Percentiles rank a stretch among this genome's conserved stretches.
These are phyloP conservation scores for Cystofilobasidium macerans DNA, from an alignment of 768 basidiomycete species.

Conservation along the genomic window DNA sequence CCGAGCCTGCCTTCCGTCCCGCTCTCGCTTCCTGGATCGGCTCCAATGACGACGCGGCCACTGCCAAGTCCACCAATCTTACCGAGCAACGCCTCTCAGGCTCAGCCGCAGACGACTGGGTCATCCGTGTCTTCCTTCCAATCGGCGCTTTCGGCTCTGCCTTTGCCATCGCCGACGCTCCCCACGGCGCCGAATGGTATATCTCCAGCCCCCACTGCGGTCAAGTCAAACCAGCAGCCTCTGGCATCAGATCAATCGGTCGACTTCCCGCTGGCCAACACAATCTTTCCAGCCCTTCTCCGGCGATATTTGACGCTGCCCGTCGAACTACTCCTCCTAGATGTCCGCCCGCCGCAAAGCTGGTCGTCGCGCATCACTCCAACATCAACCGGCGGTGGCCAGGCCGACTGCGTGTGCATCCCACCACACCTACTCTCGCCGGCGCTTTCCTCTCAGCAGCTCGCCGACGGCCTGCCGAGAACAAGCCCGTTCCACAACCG, in stretches of 20 bases:
- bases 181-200: no score
- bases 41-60: not conserved
- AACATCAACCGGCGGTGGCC: not conserved
- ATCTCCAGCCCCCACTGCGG: no score
- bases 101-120: not conserved
- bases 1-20: constrained; percentile 7
- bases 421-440: not conserved
- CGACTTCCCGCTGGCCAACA: constrained; percentile 51
- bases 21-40: constrained; percentile 2
- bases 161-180: no score
- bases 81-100: not conserved
- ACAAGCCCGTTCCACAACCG: constrained; percentile 67
- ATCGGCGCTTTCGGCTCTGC: not conserved
- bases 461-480: constrained; percentile 47
- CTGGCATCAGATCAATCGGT: not conserved
- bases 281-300: constrained; percentile 52
- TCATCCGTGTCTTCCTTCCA: not conserved
- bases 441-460: not conserved
- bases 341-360: constrained; percentile 46
- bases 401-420: not conserved
- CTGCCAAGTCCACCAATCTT: not conserved
- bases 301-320: constrained; percentile 47
- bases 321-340: constrained; percentile 60
- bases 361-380: not conserved
- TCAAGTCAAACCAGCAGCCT: no score